These are phyloP conservation scores for Coniophora puteana DNA, from an alignment of 1,284 basidiomycete genomes.

Conservation along the genomic window DNA sequence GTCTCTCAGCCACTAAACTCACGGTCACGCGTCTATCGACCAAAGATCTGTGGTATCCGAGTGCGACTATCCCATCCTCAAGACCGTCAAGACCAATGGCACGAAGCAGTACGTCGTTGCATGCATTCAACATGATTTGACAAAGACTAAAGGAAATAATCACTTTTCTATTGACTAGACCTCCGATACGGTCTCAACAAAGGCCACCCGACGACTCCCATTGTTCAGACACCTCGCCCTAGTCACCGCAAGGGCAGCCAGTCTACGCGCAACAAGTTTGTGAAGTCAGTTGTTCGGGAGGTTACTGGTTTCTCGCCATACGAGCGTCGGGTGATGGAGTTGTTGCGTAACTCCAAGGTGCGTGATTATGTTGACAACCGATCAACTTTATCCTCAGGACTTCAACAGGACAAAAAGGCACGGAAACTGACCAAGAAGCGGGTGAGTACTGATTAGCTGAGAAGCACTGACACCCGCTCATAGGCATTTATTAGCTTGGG, in stretches of 20 bases:
- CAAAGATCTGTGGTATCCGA: slow-evolving; percentile 12
- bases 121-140: neutral
- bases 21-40: slow-evolving; percentile 19
- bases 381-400: neutral
- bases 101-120: slow-evolving; percentile 68
- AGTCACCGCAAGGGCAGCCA: slow-evolving; percentile 91
- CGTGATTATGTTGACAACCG: slow-evolving; percentile 16
- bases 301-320: slow-evolving; percentile 98
- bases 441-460: slow-evolving; percentile 50
- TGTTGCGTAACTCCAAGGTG: slow-evolving; percentile 98
- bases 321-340: slow-evolving; percentile 97
- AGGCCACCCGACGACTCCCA: slow-evolving; percentile 89
- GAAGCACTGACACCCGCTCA: slow-evolving; percentile 3
- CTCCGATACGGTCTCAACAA: slow-evolving; percentile 89
- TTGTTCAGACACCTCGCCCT: slow-evolving; percentile 78
- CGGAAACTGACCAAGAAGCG: slow-evolving; percentile 98
- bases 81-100: slow-evolving; percentile 64
- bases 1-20: slow-evolving; percentile 25
- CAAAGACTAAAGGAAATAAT: slow-evolving; percentile 4
- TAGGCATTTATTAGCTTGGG: slow-evolving; percentile 64
- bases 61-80: slow-evolving; percentile 42
- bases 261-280: slow-evolving; percentile 86
- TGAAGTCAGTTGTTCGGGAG: slow-evolving; percentile 89
- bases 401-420: slow-evolving; percentile 91
- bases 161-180: slow-evolving; percentile 48